Evolutionary conservation across 2,329 filamentous ascomycete genomes (phyloP).

Genomic region (Claviceps quebecensis): DNA sequence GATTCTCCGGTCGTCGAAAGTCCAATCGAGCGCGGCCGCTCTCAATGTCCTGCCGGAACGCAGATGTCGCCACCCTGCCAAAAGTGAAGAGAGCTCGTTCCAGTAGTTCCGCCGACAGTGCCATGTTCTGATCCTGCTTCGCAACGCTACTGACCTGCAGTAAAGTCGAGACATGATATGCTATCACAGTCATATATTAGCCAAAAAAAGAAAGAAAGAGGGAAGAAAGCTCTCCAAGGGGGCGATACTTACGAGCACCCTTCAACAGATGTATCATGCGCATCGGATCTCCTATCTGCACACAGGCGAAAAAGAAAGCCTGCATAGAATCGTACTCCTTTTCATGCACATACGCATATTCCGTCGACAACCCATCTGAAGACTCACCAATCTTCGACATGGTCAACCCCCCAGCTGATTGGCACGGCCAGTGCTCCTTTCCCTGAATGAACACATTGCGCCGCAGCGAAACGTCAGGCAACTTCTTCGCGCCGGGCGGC

Average conservation of each 20-base stretch:
- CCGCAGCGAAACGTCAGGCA: constrained; percentile 57
- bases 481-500: constrained; percentile 41
- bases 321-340: constrained; percentile 61
- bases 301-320: constrained; percentile 59
- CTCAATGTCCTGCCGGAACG: constrained; percentile 62
- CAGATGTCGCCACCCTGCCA: constrained; percentile 73
- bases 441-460: constrained; percentile 77
- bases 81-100: constrained; percentile 89
- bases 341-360: constrained; percentile 71
- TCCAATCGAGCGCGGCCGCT: constrained; percentile 69
- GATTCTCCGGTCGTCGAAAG: constrained; percentile 71
- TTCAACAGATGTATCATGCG: constrained; percentile 60
- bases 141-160: constrained; percentile 87
- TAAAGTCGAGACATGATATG: constrained; percentile 88
- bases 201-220: constrained; percentile 8
- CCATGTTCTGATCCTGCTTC: constrained; percentile 79
- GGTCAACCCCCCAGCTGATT: constrained; percentile 64
- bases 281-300: constrained; percentile 75
- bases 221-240: background rate
- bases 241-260: constrained; percentile 19
- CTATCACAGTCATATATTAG: constrained; percentile 16
- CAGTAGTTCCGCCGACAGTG: constrained; percentile 72
- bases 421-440: constrained; percentile 74
- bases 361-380: constrained; percentile 38
- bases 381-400: constrained; percentile 49